Conservation (phyloP, 345 rosid species). For the Litchi chinensis region DNA sequence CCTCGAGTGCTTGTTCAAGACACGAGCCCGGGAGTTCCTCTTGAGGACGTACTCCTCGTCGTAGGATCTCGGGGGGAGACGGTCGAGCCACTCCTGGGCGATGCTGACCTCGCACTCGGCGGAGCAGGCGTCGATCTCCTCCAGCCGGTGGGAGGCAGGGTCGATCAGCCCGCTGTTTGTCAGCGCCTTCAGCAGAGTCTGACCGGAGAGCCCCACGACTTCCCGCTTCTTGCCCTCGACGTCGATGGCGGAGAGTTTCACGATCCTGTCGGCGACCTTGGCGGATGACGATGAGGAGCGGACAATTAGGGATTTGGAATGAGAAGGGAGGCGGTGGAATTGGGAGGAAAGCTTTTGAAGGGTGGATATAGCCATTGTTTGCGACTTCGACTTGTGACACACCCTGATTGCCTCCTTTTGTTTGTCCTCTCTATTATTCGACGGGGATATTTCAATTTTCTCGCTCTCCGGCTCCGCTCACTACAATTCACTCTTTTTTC, state of each 20-base stretch:
- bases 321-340: slow-evolving; percentile 53
- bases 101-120: slow-evolving; percentile 98
- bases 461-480: not conserved
- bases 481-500: not conserved
- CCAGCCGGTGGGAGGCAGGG: slow-evolving; percentile 88
- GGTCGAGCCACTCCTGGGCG: slow-evolving; percentile 93
- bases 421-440: too few species aligned
- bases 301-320: slow-evolving; percentile 37
- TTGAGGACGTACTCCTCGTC: slow-evolving; percentile 94
- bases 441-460: too few species aligned
- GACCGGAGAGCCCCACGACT: slow-evolving; percentile 80
- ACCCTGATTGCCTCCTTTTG: not conserved
- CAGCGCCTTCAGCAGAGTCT: slow-evolving; percentile 82
- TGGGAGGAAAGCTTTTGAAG: slow-evolving; percentile 65
- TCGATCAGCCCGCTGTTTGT: slow-evolving; percentile 77
- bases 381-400: not conserved
- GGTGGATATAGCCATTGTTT: slow-evolving; percentile 48
- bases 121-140: slow-evolving; percentile 97
- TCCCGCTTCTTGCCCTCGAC: slow-evolving; percentile 71
- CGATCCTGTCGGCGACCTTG: slow-evolving; percentile 89
- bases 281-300: slow-evolving; percentile 52
- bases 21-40: slow-evolving; percentile 79
- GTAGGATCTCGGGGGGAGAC: slow-evolving; percentile 81
- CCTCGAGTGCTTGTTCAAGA: slow-evolving; percentile 86
- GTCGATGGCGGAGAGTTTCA: slow-evolving; percentile 86